phyloP scores from a whole-genome alignment of 768 basidiomycete species.

The Lactarius deliciosus region DNA sequence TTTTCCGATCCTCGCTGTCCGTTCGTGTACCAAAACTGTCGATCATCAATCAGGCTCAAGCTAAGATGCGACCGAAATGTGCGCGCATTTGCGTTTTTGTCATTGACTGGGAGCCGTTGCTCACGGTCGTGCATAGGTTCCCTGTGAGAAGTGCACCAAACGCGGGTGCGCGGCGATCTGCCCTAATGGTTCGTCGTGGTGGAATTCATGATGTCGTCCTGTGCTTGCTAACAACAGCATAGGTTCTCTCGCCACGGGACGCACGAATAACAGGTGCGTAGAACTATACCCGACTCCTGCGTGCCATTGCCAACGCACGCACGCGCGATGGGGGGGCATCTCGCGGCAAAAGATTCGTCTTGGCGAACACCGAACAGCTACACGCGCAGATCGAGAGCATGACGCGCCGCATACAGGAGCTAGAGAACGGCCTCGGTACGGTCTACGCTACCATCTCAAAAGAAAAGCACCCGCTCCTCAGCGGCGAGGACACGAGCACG shows the following conservation, averaged over 20 bases:
- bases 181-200: constrained; percentile 55
- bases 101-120: neutral
- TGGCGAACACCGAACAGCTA: constrained; percentile 69
- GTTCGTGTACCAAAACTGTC: neutral
- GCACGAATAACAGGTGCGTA: constrained; percentile 51
- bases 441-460: constrained; percentile 27
- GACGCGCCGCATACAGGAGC: constrained; percentile 25
- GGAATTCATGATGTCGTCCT: constrained; percentile 9
- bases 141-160: constrained; percentile 75
- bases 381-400: constrained; percentile 26
- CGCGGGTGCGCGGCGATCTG: constrained; percentile 75
- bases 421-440: constrained; percentile 24
- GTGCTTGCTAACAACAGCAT: constrained; percentile 20
- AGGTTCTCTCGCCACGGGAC: constrained; percentile 59
- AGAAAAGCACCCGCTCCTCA: constrained; percentile 25
- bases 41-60: constrained; percentile 46
- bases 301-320: no score
- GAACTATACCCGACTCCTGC: neutral
- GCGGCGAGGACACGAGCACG: constrained; percentile 2
- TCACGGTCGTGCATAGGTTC: constrained; percentile 46
- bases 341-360: constrained; percentile 44
- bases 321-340: neutral
- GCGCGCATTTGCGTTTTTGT: constrained; percentile 27
- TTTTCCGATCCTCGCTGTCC: neutral
- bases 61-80: constrained; percentile 66